phyloP scores from a whole-genome alignment of 306 rosid genomes.

The Quercus glauca region DNA sequence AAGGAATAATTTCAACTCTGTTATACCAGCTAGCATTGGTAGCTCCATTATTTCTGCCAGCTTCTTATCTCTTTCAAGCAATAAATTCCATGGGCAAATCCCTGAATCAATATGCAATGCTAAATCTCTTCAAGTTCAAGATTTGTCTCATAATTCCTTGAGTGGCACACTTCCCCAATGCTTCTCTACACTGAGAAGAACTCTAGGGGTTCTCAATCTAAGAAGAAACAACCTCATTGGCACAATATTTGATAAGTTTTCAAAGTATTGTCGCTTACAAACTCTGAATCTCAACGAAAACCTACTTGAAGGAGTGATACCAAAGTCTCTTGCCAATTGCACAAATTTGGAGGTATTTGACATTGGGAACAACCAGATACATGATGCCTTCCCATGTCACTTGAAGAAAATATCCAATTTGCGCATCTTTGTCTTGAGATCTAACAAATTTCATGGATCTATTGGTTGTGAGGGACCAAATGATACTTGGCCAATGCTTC shows the following conservation, averaged over 20 bases:
- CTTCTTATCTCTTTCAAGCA: constrained; percentile 40
- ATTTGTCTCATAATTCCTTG: constrained; percentile 32
- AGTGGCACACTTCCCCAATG: constrained; percentile 26
- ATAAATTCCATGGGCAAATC: background rate
- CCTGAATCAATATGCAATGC: constrained; percentile 36
- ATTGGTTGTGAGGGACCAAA: background rate
- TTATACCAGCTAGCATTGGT: background rate
- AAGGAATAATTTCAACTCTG: constrained; percentile 14
- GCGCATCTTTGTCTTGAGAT: constrained; percentile 31
- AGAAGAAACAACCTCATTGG: background rate
- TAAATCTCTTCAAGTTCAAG: constrained; percentile 16
- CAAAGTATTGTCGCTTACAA: constrained; percentile 13
- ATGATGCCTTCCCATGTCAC: background rate
- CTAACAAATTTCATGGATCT: constrained; percentile 17
- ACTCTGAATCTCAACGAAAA: constrained; percentile 31
- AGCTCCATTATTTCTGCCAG: rapidly evolving
- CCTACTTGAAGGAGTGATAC: constrained; percentile 18
- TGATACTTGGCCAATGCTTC: constrained; percentile 29
- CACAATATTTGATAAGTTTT: background rate
- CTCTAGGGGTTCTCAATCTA: constrained; percentile 28
- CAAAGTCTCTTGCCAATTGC: constrained; percentile 28
- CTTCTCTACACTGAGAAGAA: background rate
- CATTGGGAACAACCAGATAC: constrained; percentile 33
- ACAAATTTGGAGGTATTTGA: constrained; percentile 22
- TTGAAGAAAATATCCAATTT: constrained; percentile 20